Base-by-base conservation (phyloP, 331 rosid genomes). In the Ulmus americana region DNA sequence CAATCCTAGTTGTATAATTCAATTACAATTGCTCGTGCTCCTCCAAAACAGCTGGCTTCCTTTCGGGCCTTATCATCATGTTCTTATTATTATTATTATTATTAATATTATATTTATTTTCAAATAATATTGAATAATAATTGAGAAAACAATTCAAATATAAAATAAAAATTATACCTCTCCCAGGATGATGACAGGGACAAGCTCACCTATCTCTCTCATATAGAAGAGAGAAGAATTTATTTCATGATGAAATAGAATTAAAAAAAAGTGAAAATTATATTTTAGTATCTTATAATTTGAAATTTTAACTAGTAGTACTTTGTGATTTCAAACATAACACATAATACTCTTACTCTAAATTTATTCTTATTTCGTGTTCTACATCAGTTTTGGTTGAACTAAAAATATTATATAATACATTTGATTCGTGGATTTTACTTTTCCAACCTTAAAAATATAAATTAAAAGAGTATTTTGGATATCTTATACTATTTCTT, bases 111-210 rank as follows among this genome's bases (percentile, higher is more conserved):
- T 39, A 61, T 43, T 43, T 39, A 48, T 40, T 13, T 11, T 5
- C 4, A 18, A 48, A 55, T 9, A 22, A 47, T 2, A 40, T 39
- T 44, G 10, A 64, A 56, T 11, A 16, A 38, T 39, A 12, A 57
- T 6, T 3, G 5, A n/a, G 47, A 10, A 40, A 53, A 6, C 47
- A 35, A 12, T 20, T 20, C 11, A 16, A 55, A 62, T 41, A 1
- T 0, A 55, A 70, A 43, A 6, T 7, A 61, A 68, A 43, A 18
- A 35, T 59, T 35, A 53, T 68, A 70, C 44, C 70, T 45, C 70
- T 45, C 70, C 69, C 70, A 73, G 81, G 80, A 66, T 73, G 78
- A 53, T 58, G 87, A 75, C 58, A 61, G 61, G 61, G 80, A 74
- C 80, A 74, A 20, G 66, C 68, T 77, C 82, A 74, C 85, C 59